Base-by-base conservation (phyloP, 345 rosid species). In the Populus davidiana region DNA sequence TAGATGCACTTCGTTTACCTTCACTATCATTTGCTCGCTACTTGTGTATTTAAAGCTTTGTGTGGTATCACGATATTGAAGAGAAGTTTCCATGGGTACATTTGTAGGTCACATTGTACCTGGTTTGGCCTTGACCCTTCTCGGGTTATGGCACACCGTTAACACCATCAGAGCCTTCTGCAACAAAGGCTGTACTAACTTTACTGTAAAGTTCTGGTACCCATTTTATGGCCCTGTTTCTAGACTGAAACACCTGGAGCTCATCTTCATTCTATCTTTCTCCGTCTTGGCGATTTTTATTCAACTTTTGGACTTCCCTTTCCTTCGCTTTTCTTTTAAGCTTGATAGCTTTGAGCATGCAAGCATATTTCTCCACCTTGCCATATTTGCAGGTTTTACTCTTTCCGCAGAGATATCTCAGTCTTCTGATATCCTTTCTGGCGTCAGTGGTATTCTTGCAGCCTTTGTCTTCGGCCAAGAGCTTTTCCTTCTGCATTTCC, bases 401-500 rank as follows among this genome's bases (percentile, higher is more conserved):
- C 89, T 93, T 67, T 87, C 72, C 13, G 82, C 94, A 1, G 94
- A 95, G 80, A 71, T 90, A 73, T 79, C 85, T 39, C 78, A 69
- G 43, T 84, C 86, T 29, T 78, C 92, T 5, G 83, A 89, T 47
- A 77, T 81, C 78, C 81, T 90, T 25, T 86, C 90, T 0, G 87
- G 87, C 43, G 72, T 93, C 52, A 67, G 83, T 1, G 94, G 95
- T 39, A 77, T 93, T 33, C 90, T 94, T 35, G 89, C 88, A 11
- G 82, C 93, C 27, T 90, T 91, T 0, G 89, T 91, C 31, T 89
- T 90, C 13, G 83, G 94, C 25, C 98, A 94, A 81, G 94, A 93
- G 81, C 89, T 94, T 70, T 90, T 94, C 87, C 88, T 94, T 36
- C 91, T 91, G 74, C 97, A 89, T 82, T 94, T 91, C 83, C 98